These are phyloP conservation scores for Saccharomycopsis sp. DNA, from an alignment of 805 yeast species.

Conservation along the genomic window DNA sequence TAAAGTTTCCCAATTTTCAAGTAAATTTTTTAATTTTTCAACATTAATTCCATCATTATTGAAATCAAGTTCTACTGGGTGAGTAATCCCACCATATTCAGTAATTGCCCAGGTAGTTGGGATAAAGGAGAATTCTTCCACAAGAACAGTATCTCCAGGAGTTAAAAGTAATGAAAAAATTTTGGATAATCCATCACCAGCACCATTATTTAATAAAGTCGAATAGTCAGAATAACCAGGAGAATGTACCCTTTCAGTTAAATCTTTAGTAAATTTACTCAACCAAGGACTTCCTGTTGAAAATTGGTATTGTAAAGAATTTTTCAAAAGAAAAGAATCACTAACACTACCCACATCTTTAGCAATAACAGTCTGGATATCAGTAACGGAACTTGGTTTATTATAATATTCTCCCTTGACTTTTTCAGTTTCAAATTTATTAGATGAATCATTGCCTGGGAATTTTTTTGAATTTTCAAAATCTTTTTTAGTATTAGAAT, in stretches of 20 bases:
- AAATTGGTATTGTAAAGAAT: constrained; percentile 11
- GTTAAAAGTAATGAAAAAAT: constrained; percentile 41
- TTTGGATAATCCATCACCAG: constrained; percentile 46
- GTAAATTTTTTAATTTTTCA: constrained; percentile 35
- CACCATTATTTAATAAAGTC: constrained; percentile 37
- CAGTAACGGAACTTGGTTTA: constrained; percentile 4
- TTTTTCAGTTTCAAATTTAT: constrained; percentile 19
- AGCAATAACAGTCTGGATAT: constrained; percentile 11
- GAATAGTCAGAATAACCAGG: constrained; percentile 42
- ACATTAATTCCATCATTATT: constrained; percentile 36
- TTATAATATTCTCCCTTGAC: neutral
- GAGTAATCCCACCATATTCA: constrained; percentile 39
- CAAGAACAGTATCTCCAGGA: constrained; percentile 44
- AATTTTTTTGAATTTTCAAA: constrained; percentile 20
- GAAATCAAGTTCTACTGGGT: constrained; percentile 34
- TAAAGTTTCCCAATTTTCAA: constrained; percentile 42
- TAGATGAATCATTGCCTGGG: constrained; percentile 11
- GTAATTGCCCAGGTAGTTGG: constrained; percentile 39
- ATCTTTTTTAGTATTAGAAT: constrained; percentile 19
- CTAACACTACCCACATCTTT: constrained; percentile 4
- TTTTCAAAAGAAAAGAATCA: constrained; percentile 7
- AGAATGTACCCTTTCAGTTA: constrained; percentile 30
- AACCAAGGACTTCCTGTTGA: constrained; percentile 12
- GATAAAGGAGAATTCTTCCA: constrained; percentile 59
- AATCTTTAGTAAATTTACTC: constrained; percentile 29